Conservation (phyloP, 1,284 basidiomycete genomes). For the Mrakiaceae sp. region DNA sequence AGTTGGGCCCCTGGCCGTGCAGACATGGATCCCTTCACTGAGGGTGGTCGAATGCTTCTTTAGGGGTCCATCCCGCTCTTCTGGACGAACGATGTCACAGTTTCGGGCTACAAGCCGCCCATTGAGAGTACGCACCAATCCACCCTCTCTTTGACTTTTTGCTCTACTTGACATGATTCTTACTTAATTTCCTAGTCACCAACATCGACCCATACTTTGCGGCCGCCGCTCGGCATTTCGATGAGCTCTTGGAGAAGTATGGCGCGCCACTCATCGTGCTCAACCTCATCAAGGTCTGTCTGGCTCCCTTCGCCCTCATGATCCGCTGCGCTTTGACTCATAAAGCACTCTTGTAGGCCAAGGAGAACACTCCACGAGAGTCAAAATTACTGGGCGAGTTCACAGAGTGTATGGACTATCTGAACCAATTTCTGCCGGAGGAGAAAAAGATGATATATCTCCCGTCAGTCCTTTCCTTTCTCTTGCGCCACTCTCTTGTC, state of each 20-base stretch:
- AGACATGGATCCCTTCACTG: no score
- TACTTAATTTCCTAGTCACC: conserved; percentile 48
- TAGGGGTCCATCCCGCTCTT: conserved; percentile 63
- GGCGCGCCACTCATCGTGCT: conserved; percentile 83
- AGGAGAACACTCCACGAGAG: conserved; percentile 64
- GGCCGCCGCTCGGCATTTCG: conserved; percentile 86
- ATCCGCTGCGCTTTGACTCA: background rate
- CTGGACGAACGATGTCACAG: conserved; percentile 83
- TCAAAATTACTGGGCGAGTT: conserved; percentile 89
- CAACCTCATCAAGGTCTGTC: conserved; percentile 82
- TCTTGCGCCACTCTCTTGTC: background rate
- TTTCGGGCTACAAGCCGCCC: conserved; percentile 71
- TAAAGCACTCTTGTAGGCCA: conserved; percentile 15
- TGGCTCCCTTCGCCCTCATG: background rate
- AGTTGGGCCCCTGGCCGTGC: conserved; percentile 35
- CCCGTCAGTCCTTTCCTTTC: conserved; percentile 82
- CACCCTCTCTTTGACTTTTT: background rate
- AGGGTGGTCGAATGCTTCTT: background rate
- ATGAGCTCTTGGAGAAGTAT: conserved; percentile 81
- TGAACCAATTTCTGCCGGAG: conserved; percentile 88
- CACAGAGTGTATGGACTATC: conserved; percentile 78
- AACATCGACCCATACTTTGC: conserved; percentile 93
- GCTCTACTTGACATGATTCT: background rate
- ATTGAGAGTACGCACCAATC: conserved; percentile 65
- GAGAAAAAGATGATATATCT: conserved; percentile 82